Conservation (phyloP, 2,329 filamentous ascomycete species). For the Fusarium sp. region DNA sequence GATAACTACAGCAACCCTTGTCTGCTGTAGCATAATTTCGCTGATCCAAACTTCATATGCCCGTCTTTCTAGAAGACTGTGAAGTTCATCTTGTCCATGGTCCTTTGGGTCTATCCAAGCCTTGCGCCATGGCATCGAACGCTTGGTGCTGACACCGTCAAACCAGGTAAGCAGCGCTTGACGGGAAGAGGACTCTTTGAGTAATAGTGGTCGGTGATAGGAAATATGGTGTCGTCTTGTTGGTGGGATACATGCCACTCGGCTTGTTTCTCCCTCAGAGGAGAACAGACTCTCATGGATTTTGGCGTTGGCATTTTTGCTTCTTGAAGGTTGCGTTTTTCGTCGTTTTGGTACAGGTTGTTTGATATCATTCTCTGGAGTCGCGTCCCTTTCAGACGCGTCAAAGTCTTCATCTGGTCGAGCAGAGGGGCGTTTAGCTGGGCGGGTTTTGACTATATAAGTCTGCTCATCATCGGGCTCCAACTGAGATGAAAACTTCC, state of each 20-base stretch:
- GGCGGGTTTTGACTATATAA: background rate
- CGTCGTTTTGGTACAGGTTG: conserved; percentile 42
- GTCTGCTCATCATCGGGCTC: conserved; percentile 25
- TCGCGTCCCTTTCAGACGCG: conserved; percentile 45
- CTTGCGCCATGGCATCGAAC: conserved; percentile 73
- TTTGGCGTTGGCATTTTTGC: conserved; percentile 24
- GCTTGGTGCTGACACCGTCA: conserved; percentile 61
- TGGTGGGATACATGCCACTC: conserved; percentile 36
- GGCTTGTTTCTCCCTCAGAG: background rate
- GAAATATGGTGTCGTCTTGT: conserved; percentile 53
- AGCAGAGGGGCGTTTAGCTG: conserved; percentile 32
- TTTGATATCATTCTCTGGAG: conserved; percentile 33
- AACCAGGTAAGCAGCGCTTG: conserved; percentile 66
- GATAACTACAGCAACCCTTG: conserved; percentile 72
- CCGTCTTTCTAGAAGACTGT: conserved; percentile 63
- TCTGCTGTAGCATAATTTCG: conserved; percentile 78
- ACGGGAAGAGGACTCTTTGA: conserved; percentile 56
- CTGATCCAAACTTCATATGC: conserved; percentile 78
- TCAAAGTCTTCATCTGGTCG: conserved; percentile 39
- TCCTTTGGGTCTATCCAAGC: conserved; percentile 65
- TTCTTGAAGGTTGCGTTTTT: conserved; percentile 39
- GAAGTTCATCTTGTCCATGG: conserved; percentile 54
- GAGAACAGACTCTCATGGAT: conserved; percentile 41
- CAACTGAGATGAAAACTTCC: conserved; percentile 41
- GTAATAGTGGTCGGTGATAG: conserved; percentile 67